Evolutionary conservation across 192 early-diverging fungal genomes (phyloP).

Genomic region (Gamsiella multidivaricata): DNA sequence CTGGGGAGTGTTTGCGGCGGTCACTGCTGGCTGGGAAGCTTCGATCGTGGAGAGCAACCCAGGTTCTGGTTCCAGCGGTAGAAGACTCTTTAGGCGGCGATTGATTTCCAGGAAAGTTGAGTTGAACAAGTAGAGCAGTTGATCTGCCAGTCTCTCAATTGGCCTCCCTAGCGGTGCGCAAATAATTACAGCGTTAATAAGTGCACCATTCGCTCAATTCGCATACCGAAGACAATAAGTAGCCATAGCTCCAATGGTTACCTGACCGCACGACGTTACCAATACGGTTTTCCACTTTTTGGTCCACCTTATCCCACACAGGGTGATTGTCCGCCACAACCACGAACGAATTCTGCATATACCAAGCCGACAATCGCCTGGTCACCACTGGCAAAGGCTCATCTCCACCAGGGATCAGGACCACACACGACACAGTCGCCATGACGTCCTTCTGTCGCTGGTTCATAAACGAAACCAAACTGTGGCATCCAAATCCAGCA

Average conservation of each 20-base stretch:
- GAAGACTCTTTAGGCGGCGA: slow-evolving; percentile 5
- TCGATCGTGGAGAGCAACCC: neutral
- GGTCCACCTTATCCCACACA: slow-evolving; percentile 26
- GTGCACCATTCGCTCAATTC: neutral
- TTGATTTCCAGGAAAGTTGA: slow-evolving; percentile 26
- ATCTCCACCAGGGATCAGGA: slow-evolving; percentile 49
- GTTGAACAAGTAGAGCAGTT: slow-evolving; percentile 20
- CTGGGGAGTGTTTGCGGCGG: neutral
- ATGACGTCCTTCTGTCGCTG: slow-evolving; percentile 49
- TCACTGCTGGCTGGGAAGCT: no score
- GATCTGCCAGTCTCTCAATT: slow-evolving; percentile 32
- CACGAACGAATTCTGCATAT: slow-evolving; percentile 44
- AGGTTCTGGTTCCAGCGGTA: slow-evolving; percentile 14
- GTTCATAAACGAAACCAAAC: slow-evolving; percentile 51
- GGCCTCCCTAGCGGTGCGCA: slow-evolving; percentile 3
- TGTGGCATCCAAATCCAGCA: slow-evolving; percentile 48
- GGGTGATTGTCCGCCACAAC: slow-evolving; percentile 47
- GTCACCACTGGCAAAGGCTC: slow-evolving; percentile 50
- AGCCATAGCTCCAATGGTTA: no score
- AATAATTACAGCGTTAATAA: neutral
- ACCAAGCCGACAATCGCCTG: slow-evolving; percentile 30
- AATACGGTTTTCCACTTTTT: slow-evolving; percentile 15
- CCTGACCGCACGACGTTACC: slow-evolving; percentile 45
- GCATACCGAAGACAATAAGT: no score
- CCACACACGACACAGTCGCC: slow-evolving; percentile 43